Conservation (phyloP, 495 filamentous ascomycete genomes). For the Neurospora cerealis region DNA sequence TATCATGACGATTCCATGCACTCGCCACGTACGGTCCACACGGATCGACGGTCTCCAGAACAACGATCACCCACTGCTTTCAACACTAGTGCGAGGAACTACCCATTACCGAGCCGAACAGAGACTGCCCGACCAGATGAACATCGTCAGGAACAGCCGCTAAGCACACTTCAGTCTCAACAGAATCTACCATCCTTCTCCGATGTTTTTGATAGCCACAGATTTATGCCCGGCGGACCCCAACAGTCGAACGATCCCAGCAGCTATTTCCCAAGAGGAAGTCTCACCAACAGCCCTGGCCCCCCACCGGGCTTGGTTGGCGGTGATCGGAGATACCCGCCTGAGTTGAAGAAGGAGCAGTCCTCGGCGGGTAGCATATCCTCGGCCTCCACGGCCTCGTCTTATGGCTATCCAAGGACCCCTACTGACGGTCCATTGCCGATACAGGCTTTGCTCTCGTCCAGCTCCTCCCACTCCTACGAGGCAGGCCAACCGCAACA, state of each 20-base stretch:
- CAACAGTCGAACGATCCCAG: slow-evolving; percentile 9
- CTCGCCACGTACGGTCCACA: slow-evolving; percentile 17
- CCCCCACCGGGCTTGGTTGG: slow-evolving; percentile 5
- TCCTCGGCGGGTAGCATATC: slow-evolving; percentile 27
- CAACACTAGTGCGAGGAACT: slow-evolving; percentile 10
- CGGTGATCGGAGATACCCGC: slow-evolving; percentile 10
- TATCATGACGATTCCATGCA: slow-evolving; percentile 25
- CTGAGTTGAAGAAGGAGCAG: slow-evolving; percentile 28
- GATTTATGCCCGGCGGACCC: slow-evolving; percentile 2
- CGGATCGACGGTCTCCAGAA: slow-evolving; percentile 11
- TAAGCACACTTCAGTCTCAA: slow-evolving; percentile 3
- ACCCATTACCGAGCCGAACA: slow-evolving; percentile 4
- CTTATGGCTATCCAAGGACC: slow-evolving; percentile 26
- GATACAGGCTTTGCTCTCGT: slow-evolving; percentile 34
- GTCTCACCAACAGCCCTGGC: slow-evolving; percentile 8
- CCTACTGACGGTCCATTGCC: slow-evolving; percentile 34
- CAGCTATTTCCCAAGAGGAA: slow-evolving; percentile 11
- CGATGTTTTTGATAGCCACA: slow-evolving; percentile 22
- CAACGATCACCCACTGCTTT: slow-evolving; percentile 15
- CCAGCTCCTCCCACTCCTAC: slow-evolving; percentile 21
- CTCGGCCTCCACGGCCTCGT: slow-evolving; percentile 17
- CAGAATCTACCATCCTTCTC: slow-evolving; percentile 24
- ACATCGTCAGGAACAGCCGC: slow-evolving; percentile 8
- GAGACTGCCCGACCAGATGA: slow-evolving; percentile 12
- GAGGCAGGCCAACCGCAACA: slow-evolving; percentile 10